A percentile compares a stretch with the other conserved stretches of the same genome.
These are phyloP conservation scores for Xylaria sp. DNA, from an alignment of 2,329 filamentous ascomycete species.

Conservation along the genomic window DNA sequence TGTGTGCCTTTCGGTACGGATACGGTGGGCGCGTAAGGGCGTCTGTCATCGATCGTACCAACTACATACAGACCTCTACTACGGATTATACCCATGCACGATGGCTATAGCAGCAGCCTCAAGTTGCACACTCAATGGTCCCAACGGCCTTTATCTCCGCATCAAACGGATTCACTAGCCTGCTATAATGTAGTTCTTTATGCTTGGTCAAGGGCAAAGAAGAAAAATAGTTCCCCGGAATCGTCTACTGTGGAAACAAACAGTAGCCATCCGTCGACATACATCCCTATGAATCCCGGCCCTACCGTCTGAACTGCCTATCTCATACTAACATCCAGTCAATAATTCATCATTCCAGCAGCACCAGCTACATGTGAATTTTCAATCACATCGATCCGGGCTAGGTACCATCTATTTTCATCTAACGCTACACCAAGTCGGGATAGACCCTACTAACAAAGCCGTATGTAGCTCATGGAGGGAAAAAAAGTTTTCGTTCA, in stretches of 20 bases:
- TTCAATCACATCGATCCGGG: neutral
- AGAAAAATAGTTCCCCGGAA: slow-evolving; percentile 5
- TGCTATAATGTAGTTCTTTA: neutral
- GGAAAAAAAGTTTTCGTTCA: neutral
- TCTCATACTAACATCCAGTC: slow-evolving; percentile 9
- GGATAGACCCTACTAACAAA: slow-evolving; percentile 14
- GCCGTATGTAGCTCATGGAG: slow-evolving; percentile 9
- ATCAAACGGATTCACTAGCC: slow-evolving; percentile 3
- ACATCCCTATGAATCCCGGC: neutral
- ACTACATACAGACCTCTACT: neutral
- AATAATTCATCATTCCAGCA: slow-evolving; percentile 17
- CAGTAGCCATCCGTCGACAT: slow-evolving; percentile 6
- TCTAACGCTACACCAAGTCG: slow-evolving; percentile 17
- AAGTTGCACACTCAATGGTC: slow-evolving; percentile 9
- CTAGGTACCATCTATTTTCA: slow-evolving; percentile 12
- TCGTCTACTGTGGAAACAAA: slow-evolving; percentile 5
- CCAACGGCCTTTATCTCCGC: slow-evolving; percentile 17
- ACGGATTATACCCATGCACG: neutral
- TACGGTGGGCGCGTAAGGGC: slow-evolving; percentile 5
- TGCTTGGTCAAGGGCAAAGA: slow-evolving; percentile 4
- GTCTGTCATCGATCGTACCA: slow-evolving; percentile 9
- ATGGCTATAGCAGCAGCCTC: slow-evolving; percentile 11
- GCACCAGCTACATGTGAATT: slow-evolving; percentile 8
- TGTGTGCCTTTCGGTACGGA: slow-evolving; percentile 6
- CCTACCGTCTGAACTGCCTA: slow-evolving; percentile 10